Evolutionary conservation across 164 flowering plant species (phyloP).

Genomic region (Tetrastigma voinierianum): DNA sequence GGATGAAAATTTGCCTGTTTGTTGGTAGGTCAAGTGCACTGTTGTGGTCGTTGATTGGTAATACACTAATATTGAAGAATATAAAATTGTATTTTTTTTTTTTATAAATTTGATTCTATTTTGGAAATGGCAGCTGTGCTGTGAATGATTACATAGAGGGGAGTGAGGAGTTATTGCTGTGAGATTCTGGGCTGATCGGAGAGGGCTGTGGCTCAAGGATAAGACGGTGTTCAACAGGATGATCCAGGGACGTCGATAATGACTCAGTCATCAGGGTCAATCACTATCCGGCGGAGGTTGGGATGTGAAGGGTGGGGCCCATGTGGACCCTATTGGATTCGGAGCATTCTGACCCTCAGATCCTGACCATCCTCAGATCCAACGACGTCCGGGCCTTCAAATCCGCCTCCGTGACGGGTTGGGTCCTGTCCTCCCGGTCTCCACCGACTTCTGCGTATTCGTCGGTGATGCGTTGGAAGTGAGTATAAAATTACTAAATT

Average conservation of each 20-base stretch:
- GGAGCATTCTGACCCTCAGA: conserved; percentile 93
- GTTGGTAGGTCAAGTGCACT: no score
- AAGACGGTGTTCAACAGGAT: conserved; percentile 45
- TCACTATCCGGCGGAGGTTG: conserved; percentile 62
- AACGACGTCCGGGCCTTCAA: conserved; percentile 67
- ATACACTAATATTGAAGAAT: no score
- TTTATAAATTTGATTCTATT: no score
- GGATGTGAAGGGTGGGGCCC: conserved; percentile 13
- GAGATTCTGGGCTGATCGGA: conserved; percentile 57
- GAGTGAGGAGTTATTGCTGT: conserved; percentile 54
- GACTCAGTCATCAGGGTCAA: conserved; percentile 80
- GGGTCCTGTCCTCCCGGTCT: conserved; percentile 69
- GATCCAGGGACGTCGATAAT: conserved; percentile 54
- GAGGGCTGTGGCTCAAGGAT: conserved; percentile 54
- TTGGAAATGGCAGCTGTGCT: conserved; percentile 32
- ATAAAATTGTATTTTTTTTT: no score
- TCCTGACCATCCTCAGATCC: conserved; percentile 66
- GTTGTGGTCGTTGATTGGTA: no score
- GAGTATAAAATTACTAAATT: background rate
- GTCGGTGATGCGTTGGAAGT: conserved; percentile 70
- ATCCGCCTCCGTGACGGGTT: conserved; percentile 46
- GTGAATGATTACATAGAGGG: conserved; percentile 55
- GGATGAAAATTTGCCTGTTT: no score
- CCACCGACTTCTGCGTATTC: conserved; percentile 49
- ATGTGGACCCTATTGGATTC: conserved; percentile 45